These are phyloP conservation scores for Gossypium trilobum DNA, from an alignment of 441 rosid genomes.

Conservation along the genomic window DNA sequence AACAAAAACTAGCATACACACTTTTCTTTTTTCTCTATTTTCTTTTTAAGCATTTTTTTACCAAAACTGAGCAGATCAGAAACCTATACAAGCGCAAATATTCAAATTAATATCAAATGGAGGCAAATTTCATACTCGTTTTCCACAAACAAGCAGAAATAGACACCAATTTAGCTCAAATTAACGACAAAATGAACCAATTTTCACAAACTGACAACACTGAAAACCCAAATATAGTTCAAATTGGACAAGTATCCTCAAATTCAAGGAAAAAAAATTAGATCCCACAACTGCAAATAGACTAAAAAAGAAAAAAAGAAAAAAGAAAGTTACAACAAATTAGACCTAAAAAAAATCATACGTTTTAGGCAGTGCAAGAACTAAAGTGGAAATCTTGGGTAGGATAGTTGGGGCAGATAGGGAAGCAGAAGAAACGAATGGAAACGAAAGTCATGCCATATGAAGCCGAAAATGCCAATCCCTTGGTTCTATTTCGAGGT, in stretches of 20 bases:
- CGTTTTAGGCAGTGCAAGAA: neutral
- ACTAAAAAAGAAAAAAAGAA: neutral
- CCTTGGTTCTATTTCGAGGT: neutral
- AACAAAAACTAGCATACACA: neutral
- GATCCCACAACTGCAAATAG: neutral
- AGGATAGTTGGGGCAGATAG: neutral
- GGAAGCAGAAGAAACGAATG: neutral
- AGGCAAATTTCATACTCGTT: neutral
- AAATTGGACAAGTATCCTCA: neutral
- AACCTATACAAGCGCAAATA: neutral
- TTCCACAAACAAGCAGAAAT: neutral
- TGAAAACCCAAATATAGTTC: neutral
- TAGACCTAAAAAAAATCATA: neutral
- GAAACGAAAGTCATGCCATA: neutral
- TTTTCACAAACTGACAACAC: neutral
- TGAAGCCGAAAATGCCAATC: neutral
- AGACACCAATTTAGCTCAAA: neutral
- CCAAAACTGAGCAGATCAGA: neutral
- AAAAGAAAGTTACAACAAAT: neutral
- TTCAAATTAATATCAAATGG: neutral
- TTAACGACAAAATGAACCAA: neutral
- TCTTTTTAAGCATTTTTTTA: neutral
- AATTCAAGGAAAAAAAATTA: neutral
- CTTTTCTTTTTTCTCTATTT: neutral
- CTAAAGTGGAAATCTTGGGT: neutral